phyloP scores from a whole-genome alignment of 371 early-diverging fungal genomes.

The Lichtheimia hyalospora region DNA sequence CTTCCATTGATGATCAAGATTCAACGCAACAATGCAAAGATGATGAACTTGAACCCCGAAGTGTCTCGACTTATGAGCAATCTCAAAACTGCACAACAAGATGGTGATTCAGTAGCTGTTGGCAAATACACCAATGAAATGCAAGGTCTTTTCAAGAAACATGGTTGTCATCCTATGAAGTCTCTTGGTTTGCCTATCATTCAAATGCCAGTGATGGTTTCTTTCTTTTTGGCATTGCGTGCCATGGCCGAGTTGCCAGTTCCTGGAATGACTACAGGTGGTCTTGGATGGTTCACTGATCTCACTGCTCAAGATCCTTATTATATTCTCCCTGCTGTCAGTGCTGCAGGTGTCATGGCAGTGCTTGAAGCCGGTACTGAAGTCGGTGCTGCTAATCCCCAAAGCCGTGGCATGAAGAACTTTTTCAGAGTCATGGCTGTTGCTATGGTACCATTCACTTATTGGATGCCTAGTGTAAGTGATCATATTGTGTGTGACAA shows the following conservation, averaged over 20 bases:
- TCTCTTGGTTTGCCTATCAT: conserved; percentile 64
- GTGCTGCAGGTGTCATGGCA: conserved; percentile 71
- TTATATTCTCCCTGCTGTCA: conserved; percentile 78
- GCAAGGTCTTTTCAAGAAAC: conserved; percentile 61
- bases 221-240: conserved; percentile 85
- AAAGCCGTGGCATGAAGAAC: conserved; percentile 62
- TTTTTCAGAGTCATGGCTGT: conserved; percentile 68
- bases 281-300: conserved; percentile 83
- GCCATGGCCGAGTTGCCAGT: conserved; percentile 83
- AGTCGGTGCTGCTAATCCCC: conserved; percentile 49
- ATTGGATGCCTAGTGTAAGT: conserved; percentile 75
- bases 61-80: conserved; percentile 67
- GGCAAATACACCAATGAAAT: conserved; percentile 58
- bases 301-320: conserved; percentile 81
- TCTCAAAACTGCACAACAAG: conserved; percentile 57
- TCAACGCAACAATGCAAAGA: conserved; percentile 70
- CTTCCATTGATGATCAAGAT: conserved; percentile 79
- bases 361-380: conserved; percentile 75
- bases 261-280: conserved; percentile 80
- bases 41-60: conserved; percentile 80
- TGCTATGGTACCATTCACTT: conserved; percentile 67
- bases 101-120: conserved; percentile 59
- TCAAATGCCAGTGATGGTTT: conserved; percentile 88
- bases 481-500: not conserved
- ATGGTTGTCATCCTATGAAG: conserved; percentile 65